Base-by-base conservation (phyloP, 768 basidiomycete genomes). In the Tricholoma hemisulphureum region DNA sequence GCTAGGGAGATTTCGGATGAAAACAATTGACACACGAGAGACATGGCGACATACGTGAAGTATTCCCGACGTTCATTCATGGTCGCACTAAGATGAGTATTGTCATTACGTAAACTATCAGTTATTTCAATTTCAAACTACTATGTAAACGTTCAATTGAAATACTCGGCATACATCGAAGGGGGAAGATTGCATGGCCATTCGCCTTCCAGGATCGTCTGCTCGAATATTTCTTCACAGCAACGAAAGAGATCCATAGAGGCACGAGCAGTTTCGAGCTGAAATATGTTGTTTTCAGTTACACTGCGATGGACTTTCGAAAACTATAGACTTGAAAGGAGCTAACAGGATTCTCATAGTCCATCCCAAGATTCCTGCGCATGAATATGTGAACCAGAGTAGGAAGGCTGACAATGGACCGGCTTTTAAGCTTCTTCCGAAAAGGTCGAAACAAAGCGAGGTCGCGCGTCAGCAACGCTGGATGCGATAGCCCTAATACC, bases 161-260 rank as follows among this genome's bases (percentile, higher is more conserved):
- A 77, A 58, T 74, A 73, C 61, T 68, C 63, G 45, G 67, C 66
- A 63, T 69, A 74, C 28, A 58, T 57, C 11, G 63, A 53, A 16
- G 77, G 77, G 7, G 77, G 77, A 13, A 79, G 70, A 49, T 80
- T 75, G 60, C 80, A 82, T 9, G 83, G 83, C 83, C 83, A 84
- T 18, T 70, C 71, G 13, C 81, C 79, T 7, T 73, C 67, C 28
- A 67, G 58, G 13, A 84, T 69, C 6, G 75, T 65, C 9, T 62
- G 69, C 61, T 85, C 83, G 71, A 83, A 84, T 18, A 72, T 59
- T n/a, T 71, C 68, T 61, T 83, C 78, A 58, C 72, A 78, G 5
- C 77, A 80, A 28, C 83, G 77, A 68, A 82, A 84, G 20, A 84
- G 63, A 65, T 83, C 80, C 54, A 84, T 72, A 10, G 77, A 73